A percentile compares a stretch with the other conserved stretches of the same genome.
These are phyloP conservation scores for Syzygium grande DNA, from an alignment of 345 rosid genomes.

Conservation along the genomic window DNA sequence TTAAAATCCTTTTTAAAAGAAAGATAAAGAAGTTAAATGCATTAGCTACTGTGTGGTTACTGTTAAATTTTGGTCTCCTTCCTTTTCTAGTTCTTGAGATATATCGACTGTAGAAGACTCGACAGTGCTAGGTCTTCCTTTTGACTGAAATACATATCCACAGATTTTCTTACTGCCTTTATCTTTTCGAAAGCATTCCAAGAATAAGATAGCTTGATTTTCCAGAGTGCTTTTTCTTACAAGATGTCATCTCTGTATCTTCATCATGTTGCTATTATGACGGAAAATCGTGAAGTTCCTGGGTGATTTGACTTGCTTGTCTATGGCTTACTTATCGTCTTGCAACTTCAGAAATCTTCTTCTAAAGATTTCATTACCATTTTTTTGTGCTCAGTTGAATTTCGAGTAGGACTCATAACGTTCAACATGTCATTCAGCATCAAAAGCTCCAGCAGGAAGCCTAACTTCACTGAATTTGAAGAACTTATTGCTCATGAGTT, in stretches of 20 bases:
- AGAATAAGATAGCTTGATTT: neutral
- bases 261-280: neutral
- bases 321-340: neutral
- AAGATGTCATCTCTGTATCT: neutral
- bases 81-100: neutral
- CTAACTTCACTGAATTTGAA: constrained; percentile 35
- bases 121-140: neutral
- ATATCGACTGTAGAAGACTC: neutral
- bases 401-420: constrained; percentile 45
- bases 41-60: neutral
- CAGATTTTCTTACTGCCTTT: neutral
- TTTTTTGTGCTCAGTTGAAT: constrained; percentile 23
- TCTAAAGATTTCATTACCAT: neutral
- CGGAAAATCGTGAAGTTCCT: neutral
- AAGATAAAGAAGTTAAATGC: neutral
- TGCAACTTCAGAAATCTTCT: neutral
- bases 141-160: neutral
- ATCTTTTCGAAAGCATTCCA: neutral
- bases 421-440: constrained; percentile 48
- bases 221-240: neutral
- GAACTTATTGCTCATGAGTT: constrained; percentile 46
- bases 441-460: constrained; percentile 45
- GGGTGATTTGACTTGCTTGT: neutral
- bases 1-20: neutral
- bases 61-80: neutral